Base-by-base conservation (phyloP, 805 yeast genomes). In the Metschnikowia peoriensis region DNA sequence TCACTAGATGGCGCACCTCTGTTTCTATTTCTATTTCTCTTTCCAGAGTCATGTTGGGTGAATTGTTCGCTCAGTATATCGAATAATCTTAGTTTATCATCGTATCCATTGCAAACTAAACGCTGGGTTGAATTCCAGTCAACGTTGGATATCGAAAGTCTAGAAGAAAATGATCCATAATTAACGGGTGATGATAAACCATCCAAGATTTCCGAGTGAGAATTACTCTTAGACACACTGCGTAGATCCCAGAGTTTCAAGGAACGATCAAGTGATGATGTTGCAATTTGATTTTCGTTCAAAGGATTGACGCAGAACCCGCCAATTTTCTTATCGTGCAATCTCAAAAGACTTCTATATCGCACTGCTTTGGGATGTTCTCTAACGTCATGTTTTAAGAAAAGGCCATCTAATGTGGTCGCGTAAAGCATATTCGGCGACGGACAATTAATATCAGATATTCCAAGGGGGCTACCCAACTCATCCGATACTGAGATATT, bases 21-120 rank as follows among this genome's bases (percentile, higher is more conserved):
- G 22, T 22, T 43, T 22, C 47, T n/a, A 15, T 27, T 38, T n/a
- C 32, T 47, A 16, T 46, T 16, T n/a, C 46, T 16, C 45, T 28
- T 41, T 38, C 54, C 54, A 43, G 37, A 27, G 29, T 47, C 28
- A 39, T 39, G n/a, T 17, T 38, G 41, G 12, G 39, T 22, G 32
- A 29, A 29, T 8, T 8, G 2, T 7, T 37, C 29, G 34, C 32
- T 39, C 17, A 14, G 38, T 7, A 55, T 34, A 17, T 55, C 54
- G 35, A 59, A 53, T n/a, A 59, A 9, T 9, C 53, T 43, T 6
- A 59, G 49, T 9, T 46, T 38, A 37, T 59, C 57, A 35, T 58
- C 98, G 63, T 93, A 93, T 0, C 98, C 97, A 66, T 94, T 93
- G 67, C 96, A 88, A 0, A 94, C 97, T 45, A 93, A 73, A 39